Evolutionary conservation across 805 yeast genomes (phyloP).

Genomic region (Teunomyces funiuensis): DNA sequence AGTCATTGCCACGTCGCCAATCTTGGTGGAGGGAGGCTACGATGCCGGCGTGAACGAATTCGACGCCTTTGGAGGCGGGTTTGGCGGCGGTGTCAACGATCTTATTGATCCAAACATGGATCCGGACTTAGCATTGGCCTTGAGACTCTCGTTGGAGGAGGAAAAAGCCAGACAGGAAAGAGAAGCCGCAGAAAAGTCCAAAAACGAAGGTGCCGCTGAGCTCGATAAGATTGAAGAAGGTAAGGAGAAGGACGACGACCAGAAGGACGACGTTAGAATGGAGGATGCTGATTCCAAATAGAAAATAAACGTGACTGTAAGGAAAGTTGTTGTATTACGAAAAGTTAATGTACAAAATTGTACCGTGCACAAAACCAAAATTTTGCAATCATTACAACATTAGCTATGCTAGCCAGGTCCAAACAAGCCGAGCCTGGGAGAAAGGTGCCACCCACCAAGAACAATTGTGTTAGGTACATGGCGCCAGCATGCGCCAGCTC

Average conservation of each 20-base stretch:
- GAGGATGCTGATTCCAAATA: conserved; percentile 9
- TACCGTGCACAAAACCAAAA: neutral
- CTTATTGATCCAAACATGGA: conserved; percentile 82
- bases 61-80: conserved; percentile 42
- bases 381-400: neutral
- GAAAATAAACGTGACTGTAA: neutral
- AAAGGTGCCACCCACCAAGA: neutral
- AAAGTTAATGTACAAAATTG: neutral
- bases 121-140: conserved; percentile 95
- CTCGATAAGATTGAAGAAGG: conserved; percentile 34
- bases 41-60: conserved; percentile 45
- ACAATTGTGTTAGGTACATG: conserved; percentile 12
- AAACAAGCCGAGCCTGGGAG: neutral
- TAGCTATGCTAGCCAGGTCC: neutral
- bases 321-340: neutral
- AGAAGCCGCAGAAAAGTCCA: conserved; percentile 44
- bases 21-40: conserved; percentile 66
- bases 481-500: conserved; percentile 20
- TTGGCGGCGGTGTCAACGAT: conserved; percentile 36
- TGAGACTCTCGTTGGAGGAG: conserved; percentile 91
- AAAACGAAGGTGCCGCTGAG: conserved; percentile 18
- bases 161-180: conserved; percentile 90
- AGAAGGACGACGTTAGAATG: conserved; percentile 10
- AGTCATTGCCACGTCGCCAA: conserved; percentile 71
- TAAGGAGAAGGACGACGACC: conserved; percentile 18